Conservation (phyloP, 2,329 filamentous ascomycete genomes). For the Neopestalotiopsis sp. region DNA sequence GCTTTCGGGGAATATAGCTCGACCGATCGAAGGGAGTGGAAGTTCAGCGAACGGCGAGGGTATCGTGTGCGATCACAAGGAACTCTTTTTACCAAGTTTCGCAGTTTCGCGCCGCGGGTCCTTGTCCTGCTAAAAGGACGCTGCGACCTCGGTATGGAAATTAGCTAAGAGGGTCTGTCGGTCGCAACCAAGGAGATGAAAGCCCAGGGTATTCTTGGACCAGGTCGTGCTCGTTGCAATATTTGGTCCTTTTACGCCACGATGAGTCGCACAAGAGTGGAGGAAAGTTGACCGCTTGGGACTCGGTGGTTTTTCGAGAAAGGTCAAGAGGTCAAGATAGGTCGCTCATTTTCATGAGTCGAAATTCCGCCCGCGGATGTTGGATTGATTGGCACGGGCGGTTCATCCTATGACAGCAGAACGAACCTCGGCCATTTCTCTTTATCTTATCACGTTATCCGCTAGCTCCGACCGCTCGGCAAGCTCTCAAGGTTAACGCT, state of each 20-base stretch:
- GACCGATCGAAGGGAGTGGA: neutral
- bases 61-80: neutral
- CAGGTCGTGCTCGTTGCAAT: neutral
- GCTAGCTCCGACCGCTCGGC: slow-evolving; percentile 10
- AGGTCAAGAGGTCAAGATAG: neutral
- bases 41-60: neutral
- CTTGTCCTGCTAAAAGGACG: neutral
- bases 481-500: slow-evolving; percentile 7
- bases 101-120: neutral
- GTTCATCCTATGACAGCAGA: neutral
- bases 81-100: neutral
- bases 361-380: neutral
- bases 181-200: neutral
- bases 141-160: slow-evolving; percentile 20
- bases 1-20: neutral
- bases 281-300: neutral
- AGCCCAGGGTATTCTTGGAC: slow-evolving; percentile 11
- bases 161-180: neutral
- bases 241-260: neutral
- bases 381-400: no score
- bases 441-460: slow-evolving; percentile 23
- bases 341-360: neutral
- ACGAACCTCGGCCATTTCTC: slow-evolving; percentile 36
- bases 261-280: neutral
- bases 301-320: neutral